Percentiles rank a stretch among this genome's conserved stretches.
These are phyloP conservation scores for Solanum chacoense DNA, from an alignment of 305 asterid genomes.

Conservation along the genomic window DNA sequence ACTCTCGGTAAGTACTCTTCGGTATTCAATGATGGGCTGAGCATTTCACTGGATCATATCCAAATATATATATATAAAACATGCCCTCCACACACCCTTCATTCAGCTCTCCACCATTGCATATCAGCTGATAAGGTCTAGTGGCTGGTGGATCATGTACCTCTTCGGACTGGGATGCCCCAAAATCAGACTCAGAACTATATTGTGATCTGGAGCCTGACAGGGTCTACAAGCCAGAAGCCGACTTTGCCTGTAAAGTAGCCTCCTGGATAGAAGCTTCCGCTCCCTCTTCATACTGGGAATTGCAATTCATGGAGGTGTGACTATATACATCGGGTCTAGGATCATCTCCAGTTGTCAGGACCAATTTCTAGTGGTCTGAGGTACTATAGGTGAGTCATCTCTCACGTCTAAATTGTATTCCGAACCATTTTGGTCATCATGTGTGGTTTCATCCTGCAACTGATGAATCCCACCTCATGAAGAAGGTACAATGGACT, in stretches of 20 bases:
- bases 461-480: not conserved
- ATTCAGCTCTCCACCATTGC: not conserved
- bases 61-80: too few species aligned
- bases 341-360: not conserved
- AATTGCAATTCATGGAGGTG: not conserved
- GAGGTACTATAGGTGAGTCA: not conserved
- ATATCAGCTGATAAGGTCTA: not conserved
- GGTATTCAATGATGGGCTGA: not conserved
- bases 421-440: not conserved
- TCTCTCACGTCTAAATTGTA: not conserved
- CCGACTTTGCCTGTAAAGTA: not conserved
- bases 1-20: not conserved
- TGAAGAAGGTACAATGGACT: not conserved
- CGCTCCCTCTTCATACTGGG: not conserved
- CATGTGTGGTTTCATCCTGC: not conserved
- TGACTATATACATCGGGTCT: not conserved
- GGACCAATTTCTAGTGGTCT: not conserved
- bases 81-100: not conserved
- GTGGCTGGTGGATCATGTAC: not conserved
- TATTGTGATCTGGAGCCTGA: not conserved
- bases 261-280: not conserved
- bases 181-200: not conserved
- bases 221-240: not conserved
- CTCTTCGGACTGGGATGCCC: not conserved
- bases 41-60: not conserved